A percentile compares a stretch with the other conserved stretches of the same genome.
phyloP scores from a whole-genome alignment of 139 green algal genomes.

The Chlorella vulgaris region DNA sequence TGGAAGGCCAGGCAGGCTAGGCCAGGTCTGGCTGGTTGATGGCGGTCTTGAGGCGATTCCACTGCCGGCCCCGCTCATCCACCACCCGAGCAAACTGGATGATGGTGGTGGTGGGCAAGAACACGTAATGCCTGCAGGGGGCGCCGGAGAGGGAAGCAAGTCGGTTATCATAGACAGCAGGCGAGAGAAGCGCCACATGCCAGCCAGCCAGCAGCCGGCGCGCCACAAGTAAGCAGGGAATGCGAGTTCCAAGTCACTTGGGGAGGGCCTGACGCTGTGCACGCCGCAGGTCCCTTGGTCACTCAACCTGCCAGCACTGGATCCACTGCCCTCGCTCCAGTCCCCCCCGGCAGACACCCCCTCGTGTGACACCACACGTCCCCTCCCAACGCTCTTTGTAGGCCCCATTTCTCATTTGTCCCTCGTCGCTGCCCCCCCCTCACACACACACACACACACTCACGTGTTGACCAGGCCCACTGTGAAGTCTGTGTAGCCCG shows the following conservation, averaged over 20 bases:
- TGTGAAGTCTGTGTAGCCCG: conserved; percentile 91
- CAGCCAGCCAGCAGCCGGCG: neutral
- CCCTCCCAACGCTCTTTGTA: too few relatives aligned
- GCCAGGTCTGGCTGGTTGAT: conserved; percentile 79
- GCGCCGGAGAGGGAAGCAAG: too few relatives aligned
- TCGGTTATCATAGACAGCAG: neutral
- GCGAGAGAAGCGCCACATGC: neutral
- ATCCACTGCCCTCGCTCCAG: too few relatives aligned
- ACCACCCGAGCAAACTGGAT: conserved; percentile 69
- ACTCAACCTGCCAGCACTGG: too few relatives aligned
- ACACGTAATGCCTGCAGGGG: conserved; percentile 83
- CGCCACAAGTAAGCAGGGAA: too few relatives aligned
- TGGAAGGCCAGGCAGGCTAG: neutral
- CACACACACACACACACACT: too few relatives aligned
- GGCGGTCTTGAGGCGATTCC: conserved; percentile 76
- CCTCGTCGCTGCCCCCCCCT: neutral
- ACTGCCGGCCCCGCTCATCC: conserved; percentile 52
- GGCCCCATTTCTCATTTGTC: too few relatives aligned
- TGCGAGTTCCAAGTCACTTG: too few relatives aligned
- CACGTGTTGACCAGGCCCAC: conserved; percentile 84
- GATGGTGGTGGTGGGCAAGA: conserved; percentile 87
- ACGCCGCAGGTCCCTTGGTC: too few relatives aligned
- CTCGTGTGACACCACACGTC: too few relatives aligned
- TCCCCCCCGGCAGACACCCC: too few relatives aligned
- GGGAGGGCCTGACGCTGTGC: too few relatives aligned